Conservation (phyloP, 2,329 filamentous ascomycete species). For the Colletotrichum cuscutae region DNA sequence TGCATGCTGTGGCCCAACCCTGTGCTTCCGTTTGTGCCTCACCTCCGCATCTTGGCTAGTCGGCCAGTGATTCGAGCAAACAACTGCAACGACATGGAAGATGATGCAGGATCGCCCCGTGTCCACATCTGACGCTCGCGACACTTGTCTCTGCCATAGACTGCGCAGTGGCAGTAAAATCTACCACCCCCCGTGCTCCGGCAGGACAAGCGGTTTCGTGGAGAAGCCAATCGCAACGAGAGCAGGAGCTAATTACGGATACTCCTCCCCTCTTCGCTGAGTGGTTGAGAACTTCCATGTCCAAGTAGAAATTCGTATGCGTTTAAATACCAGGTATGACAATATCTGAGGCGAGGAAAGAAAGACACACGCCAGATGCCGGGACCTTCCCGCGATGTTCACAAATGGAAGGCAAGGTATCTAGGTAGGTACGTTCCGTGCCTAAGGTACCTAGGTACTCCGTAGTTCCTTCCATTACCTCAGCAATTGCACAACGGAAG, state of each 20-base stretch:
- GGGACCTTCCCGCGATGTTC: neutral
- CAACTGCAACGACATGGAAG: neutral
- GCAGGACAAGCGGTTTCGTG: neutral
- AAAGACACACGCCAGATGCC: neutral
- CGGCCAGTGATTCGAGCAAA: neutral
- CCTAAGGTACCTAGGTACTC: neutral
- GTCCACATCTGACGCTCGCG: neutral
- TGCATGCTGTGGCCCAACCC: neutral
- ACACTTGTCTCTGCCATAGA: neutral
- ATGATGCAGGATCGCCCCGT: neutral
- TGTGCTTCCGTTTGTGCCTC: slow-evolving; percentile 1
- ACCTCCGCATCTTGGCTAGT: neutral
- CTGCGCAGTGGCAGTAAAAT: too few species aligned
- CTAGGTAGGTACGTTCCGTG: neutral
- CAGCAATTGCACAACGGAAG: neutral
- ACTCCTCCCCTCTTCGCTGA: neutral
- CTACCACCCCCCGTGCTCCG: neutral
- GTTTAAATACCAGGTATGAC: too few species aligned
- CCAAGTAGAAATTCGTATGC: too few species aligned
- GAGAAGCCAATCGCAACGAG: neutral
- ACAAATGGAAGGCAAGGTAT: neutral
- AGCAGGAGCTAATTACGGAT: neutral
- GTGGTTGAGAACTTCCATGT: too few species aligned
- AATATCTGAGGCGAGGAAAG: neutral
- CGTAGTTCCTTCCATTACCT: neutral